Evolutionary conservation across 768 basidiomycete species (phyloP), one percentile per base, ranked within the genome.

Genomic region (Termitomyces bulborhizus): DNA sequence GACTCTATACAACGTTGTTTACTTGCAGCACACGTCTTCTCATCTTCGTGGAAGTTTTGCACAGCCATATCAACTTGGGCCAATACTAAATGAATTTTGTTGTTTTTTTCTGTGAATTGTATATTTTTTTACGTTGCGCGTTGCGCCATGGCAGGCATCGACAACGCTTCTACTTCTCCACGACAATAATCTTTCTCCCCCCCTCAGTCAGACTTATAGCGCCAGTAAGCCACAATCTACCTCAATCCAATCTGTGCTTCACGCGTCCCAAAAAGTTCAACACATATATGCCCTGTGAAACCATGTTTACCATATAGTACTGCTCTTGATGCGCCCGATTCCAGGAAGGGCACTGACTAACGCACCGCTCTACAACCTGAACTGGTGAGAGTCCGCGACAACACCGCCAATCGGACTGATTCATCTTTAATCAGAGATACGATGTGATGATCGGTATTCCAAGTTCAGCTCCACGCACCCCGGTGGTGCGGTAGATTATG

Each of bases 401-500:
- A 18, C 1, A 31, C 32, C 16, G 6, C 16, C 40, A 27, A 44
- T 18, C 34, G 11, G 24, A 39, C 39, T 46, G 42, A 48, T 36
- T 12, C 54, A 32, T 54, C 45, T 52, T 64, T 64, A 57, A 62
- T 59, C 26, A 56, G 65, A 89, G 87, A 79, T 87, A 51, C 76
- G 78, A 60, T 90, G 88, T 69, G 82, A 80, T 49, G 75, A 84
- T 65, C 73, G 72, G 34, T 74, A 67, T 64, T 90, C 88, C 79
- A 88, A 78, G 67, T 90, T 90, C 73, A 89, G 88, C 61, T 71
- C 78, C 9, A 68, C 68, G 16, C 88, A 90, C 69, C 84, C 84
- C 31, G 60, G 51, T 27, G 55, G 55, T 26, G 49, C 39, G 16
- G 55, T 56, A 16, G 71, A 81, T 55, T 90, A 88, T 63, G 76